Evolutionary conservation across 2,329 filamentous ascomycete genomes (phyloP), one percentile per base, ranked within the genome.

Genomic region (Chalaropsis ovoidea): DNA sequence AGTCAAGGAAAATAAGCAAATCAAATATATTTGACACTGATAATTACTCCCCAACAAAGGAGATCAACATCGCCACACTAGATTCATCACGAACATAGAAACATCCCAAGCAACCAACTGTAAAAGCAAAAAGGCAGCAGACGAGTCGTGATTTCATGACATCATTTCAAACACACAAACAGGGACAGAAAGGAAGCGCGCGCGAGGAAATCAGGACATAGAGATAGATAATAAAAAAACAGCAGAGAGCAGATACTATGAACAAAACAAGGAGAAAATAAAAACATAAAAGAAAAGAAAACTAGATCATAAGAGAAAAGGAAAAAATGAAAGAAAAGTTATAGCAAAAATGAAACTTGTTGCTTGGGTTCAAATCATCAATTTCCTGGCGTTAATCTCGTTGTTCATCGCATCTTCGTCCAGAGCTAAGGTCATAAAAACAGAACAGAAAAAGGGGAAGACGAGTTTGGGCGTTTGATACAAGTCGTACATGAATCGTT

Each of bases 401-500:
- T 58, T 35, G 27, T 35, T 41, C 63, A 64, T 64, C 54, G 11
- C 13, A 35, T 58, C 31, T 58, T n/a, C 54, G 31, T 43, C 19
- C 39, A 52, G 11, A 47, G 17, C 17, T 41, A 35, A 58, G 41
- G 62, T 61, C 63, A 65, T 65, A 49, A 47, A 49, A 47, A 47
- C 11, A 35, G 17, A 58, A 19, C 24, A 35, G 8, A n/a, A 31
- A 58, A 58, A n/a, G 8, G 8, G 24, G 31, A 58, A 10, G 54
- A 58, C 13, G 47, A 52, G 31, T 58, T 35, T 35, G 54, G 31
- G 17, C 27, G 31, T 19, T 58, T 31, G 27, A 35, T 58, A 35
- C 24, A 35, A 56, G 27, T 66, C 65, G 24, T 63, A 63, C 41
- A 63, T 60, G 43, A 43, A 43, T 66, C 64, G 64, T 66, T 15